A percentile compares a stretch with the other conserved stretches of the same genome.
phyloP scores from a whole-genome alignment of 140 eudicot genomes.

The Erigeron philadelphicus region DNA sequence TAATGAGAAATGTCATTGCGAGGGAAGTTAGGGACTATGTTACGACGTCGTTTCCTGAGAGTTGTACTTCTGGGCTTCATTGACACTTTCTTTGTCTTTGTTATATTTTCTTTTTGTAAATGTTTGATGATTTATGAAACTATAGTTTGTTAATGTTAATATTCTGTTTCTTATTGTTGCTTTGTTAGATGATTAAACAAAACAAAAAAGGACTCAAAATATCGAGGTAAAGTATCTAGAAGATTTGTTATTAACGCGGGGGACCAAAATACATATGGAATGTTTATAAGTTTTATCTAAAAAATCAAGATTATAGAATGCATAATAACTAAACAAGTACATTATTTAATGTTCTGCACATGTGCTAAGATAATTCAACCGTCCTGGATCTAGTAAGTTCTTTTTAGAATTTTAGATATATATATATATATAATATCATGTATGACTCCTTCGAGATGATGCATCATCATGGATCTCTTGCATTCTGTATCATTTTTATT shows the following conservation, averaged over 20 bases:
- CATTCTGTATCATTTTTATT: no score
- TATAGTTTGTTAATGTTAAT: background rate
- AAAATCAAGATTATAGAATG: background rate
- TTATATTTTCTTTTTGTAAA: background rate
- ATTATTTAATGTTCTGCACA: background rate
- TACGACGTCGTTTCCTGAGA: slow-evolving; percentile 43
- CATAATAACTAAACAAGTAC: background rate
- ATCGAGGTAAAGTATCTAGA: background rate
- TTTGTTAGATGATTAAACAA: background rate
- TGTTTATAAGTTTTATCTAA: background rate
- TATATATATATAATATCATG: background rate
- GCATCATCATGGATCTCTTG: no score
- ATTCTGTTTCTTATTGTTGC: background rate
- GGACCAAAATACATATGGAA: background rate
- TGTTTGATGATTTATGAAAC: background rate
- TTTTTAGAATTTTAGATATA: no score
- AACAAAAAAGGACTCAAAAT: no score
- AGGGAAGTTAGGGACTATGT: slow-evolving; percentile 66
- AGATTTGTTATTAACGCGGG: background rate
- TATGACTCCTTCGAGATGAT: background rate
- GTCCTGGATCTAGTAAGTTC: background rate
- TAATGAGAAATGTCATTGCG: slow-evolving; percentile 56
- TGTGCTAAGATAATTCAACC: background rate
- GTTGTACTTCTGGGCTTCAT: slow-evolving; percentile 39
- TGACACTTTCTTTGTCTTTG: background rate